Evolutionary conservation across 2,329 filamentous ascomycete genomes (phyloP).

Genomic region (Diaporthe citri): DNA sequence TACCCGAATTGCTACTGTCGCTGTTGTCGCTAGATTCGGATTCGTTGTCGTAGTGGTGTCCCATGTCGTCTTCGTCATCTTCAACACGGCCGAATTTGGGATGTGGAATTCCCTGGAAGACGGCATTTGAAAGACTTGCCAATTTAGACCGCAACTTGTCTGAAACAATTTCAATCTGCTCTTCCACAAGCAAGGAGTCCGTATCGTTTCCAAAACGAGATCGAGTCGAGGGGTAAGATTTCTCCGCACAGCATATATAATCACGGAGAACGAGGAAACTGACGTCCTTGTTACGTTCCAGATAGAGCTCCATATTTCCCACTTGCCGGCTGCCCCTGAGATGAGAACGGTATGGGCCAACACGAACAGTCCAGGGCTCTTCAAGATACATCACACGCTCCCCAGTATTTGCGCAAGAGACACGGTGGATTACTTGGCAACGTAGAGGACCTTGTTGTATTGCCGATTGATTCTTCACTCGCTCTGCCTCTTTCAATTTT

Average conservation of each 20-base stretch:
- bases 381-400: not conserved
- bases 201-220: not conserved
- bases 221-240: not conserved
- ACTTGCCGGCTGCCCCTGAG: not conserved
- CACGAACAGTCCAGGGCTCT: not conserved
- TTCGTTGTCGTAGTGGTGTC: not conserved
- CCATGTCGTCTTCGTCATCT: not conserved
- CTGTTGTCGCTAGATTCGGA: not conserved
- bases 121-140: not conserved
- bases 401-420: not conserved
- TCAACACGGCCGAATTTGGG: not conserved
- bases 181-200: not conserved
- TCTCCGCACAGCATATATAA: not conserved
- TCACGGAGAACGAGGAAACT: not conserved
- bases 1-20: not conserved
- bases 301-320: not conserved
- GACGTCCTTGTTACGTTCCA: not conserved
- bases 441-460: not conserved
- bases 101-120: not conserved
- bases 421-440: not conserved
- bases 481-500: not conserved
- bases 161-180: not conserved
- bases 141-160: not conserved
- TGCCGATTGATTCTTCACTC: not conserved
- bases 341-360: not conserved